Evolutionary conservation across 208 protist species (phyloP).

Genomic region (Strigomonas galati): DNA sequence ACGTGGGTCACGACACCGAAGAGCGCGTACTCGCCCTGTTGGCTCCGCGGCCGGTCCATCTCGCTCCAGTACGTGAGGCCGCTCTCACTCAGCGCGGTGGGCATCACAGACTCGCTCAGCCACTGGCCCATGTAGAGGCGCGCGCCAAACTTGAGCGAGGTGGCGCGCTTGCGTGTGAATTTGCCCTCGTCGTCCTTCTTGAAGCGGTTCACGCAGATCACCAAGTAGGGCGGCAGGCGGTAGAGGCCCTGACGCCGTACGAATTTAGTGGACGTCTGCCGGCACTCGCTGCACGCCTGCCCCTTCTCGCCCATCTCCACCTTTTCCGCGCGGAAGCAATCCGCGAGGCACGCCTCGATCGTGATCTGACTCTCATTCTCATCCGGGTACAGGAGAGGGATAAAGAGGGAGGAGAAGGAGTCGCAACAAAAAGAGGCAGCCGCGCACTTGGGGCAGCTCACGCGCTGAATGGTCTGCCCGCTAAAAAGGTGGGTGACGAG

Average conservation of each 20-base stretch:
- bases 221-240: slow-evolving; percentile 19
- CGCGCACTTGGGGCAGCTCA: slow-evolving; percentile 16
- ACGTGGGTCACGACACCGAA: slow-evolving; percentile 19
- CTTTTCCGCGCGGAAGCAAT: slow-evolving; percentile 9
- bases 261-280: background rate
- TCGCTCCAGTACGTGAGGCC: slow-evolving; percentile 9
- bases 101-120: slow-evolving; percentile 8
- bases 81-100: slow-evolving; percentile 1
- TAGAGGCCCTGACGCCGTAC: slow-evolving; percentile 3
- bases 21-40: slow-evolving; percentile 16
- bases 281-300: slow-evolving; percentile 15
- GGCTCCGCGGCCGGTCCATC: slow-evolving; percentile 1
- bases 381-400: background rate
- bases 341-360: slow-evolving; percentile 10
- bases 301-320: slow-evolving; percentile 18
- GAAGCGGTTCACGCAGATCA: slow-evolving; percentile 25
- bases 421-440: slow-evolving; percentile 19
- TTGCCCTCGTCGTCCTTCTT: slow-evolving; percentile 12
- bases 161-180: slow-evolving; percentile 9
- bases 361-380: background rate
- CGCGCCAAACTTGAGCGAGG: slow-evolving; percentile 4
- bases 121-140: slow-evolving; percentile 10
- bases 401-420: slow-evolving; percentile 19
- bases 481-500: slow-evolving; percentile 16
- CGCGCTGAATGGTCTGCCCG: slow-evolving; percentile 19